Conservation (phyloP, 306 rosid genomes). For the Pterocarpus macrocarpus region DNA sequence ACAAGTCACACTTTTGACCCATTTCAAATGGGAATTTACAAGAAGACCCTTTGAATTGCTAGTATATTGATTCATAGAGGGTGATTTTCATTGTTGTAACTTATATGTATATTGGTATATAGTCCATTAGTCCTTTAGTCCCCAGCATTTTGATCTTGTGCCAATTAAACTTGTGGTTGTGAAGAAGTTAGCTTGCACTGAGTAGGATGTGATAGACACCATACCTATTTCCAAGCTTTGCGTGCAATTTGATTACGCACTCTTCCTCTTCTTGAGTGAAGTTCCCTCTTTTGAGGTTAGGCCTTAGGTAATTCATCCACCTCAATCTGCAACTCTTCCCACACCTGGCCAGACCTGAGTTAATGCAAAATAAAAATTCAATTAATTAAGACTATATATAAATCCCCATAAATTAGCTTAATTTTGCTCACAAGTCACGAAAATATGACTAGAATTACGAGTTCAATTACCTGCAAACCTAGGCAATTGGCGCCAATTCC, state of each 20-base stretch:
- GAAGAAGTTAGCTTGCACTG: neutral
- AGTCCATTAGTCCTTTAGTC: too few relatives aligned
- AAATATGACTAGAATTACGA: neutral
- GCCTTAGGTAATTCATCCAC: constrained; percentile 62
- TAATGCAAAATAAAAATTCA: neutral
- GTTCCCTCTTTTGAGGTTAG: constrained; percentile 54
- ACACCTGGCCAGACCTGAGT: constrained; percentile 50
- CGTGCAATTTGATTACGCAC: constrained; percentile 37
- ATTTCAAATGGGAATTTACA: neutral
- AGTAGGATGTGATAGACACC: neutral
- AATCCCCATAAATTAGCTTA: neutral
- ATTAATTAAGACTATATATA: neutral
- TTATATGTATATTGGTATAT: too few relatives aligned
- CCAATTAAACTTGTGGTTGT: too few relatives aligned
- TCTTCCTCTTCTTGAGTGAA: constrained; percentile 50
- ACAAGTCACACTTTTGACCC: too few relatives aligned
- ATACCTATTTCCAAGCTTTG: constrained; percentile 50
- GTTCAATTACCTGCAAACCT: constrained; percentile 72
- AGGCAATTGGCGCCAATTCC: constrained; percentile 98
- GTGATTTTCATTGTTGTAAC: neutral
- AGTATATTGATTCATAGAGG: neutral
- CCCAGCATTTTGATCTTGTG: too few relatives aligned
- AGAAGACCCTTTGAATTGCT: neutral
- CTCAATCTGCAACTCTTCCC: constrained; percentile 62
- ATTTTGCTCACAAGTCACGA: neutral